Conservation (phyloP, 2,329 filamentous ascomycete species). For the Apiospora rasikravindrae region DNA sequence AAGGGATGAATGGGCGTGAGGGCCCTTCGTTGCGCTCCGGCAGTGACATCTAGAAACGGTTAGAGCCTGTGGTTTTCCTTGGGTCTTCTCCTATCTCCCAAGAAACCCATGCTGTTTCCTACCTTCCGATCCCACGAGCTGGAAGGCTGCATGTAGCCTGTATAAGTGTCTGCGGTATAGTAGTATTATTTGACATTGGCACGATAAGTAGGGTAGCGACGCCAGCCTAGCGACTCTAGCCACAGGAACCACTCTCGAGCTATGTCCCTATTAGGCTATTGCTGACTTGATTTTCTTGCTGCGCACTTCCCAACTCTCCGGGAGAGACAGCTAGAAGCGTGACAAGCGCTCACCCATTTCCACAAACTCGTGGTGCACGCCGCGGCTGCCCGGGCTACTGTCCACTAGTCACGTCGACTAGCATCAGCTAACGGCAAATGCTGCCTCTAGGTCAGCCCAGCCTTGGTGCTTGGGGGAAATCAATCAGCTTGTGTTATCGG, state of each 20-base stretch:
- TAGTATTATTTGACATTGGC: background rate
- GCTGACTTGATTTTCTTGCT: background rate
- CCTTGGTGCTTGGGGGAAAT: background rate
- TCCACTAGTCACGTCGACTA: constrained; percentile 4
- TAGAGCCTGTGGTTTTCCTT: background rate
- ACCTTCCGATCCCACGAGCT: background rate
- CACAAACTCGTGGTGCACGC: background rate
- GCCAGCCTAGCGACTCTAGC: background rate
- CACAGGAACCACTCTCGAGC: background rate
- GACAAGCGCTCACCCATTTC: constrained; percentile 14
- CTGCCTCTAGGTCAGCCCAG: constrained; percentile 8
- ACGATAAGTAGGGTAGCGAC: background rate
- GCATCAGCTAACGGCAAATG: constrained; percentile 16
- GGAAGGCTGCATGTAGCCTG: background rate
- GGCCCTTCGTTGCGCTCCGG: background rate
- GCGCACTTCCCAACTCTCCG: background rate
- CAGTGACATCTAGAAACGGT: background rate
- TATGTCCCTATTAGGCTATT: constrained; percentile 10
- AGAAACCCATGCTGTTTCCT: background rate
- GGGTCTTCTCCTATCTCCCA: background rate
- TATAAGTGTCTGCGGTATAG: background rate
- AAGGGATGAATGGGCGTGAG: background rate
- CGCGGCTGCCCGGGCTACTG: background rate
- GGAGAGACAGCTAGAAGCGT: constrained; percentile 13
- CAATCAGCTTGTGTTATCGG: constrained; percentile 19